phyloP scores from a whole-genome alignment of 1,284 basidiomycete species.

The Xerocomus minutiporus region DNA sequence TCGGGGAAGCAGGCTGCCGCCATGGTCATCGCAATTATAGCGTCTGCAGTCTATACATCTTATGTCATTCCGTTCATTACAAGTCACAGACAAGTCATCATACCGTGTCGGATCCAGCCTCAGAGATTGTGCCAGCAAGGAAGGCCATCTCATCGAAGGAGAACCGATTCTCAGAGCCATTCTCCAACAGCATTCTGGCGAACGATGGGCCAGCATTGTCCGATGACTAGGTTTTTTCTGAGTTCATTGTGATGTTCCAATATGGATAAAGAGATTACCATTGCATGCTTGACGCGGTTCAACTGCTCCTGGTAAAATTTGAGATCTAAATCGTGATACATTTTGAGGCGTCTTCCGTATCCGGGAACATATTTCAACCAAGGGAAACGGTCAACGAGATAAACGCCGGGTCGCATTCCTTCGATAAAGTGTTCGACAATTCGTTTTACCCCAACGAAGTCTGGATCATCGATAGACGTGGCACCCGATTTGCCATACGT shows the following conservation, averaged over 20 bases:
- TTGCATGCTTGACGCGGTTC: slow-evolving; percentile 39
- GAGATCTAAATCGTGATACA: slow-evolving; percentile 53
- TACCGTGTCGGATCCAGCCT: slow-evolving; percentile 61
- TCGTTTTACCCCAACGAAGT: slow-evolving; percentile 50
- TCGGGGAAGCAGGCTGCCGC: slow-evolving; percentile 62
- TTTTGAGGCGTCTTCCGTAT: slow-evolving; percentile 22
- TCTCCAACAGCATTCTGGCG: slow-evolving; percentile 52
- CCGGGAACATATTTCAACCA: slow-evolving; percentile 42
- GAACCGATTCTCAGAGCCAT: slow-evolving; percentile 46
- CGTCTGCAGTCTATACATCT: slow-evolving; percentile 44
- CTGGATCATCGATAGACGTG: slow-evolving; percentile 52
- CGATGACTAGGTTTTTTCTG: slow-evolving; percentile 9
- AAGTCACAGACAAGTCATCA: neutral
- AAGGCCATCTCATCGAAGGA: slow-evolving; percentile 54
- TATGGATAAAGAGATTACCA: slow-evolving; percentile 33
- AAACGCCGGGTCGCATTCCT: slow-evolving; percentile 52
- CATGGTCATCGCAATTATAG: slow-evolving; percentile 53
- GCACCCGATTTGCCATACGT: slow-evolving; percentile 56
- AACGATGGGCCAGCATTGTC: slow-evolving; percentile 45
- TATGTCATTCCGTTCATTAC: neutral
- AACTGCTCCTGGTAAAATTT: slow-evolving; percentile 50
- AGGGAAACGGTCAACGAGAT: slow-evolving; percentile 57
- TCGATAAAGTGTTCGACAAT: slow-evolving; percentile 47
- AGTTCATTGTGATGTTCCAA: neutral
- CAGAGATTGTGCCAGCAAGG: slow-evolving; percentile 60